Percentiles rank a stretch among this genome's conserved stretches.
Conservation (phyloP, 495 filamentous ascomycete species). For the Ascobolus immersus region DNA sequence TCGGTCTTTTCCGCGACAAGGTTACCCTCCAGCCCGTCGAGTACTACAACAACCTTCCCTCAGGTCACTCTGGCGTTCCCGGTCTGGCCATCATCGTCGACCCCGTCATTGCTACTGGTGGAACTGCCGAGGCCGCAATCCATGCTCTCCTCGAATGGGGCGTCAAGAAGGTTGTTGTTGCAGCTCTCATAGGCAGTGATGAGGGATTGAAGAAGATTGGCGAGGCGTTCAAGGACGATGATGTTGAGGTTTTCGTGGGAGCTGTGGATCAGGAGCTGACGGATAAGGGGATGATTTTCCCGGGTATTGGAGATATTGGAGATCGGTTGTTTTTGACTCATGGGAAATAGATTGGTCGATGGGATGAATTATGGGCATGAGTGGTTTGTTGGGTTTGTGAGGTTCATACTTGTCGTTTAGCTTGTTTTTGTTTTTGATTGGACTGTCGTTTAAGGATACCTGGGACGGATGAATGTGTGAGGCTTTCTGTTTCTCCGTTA, state of each 20-base stretch:
- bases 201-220: constrained; percentile 42
- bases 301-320: constrained; percentile 45
- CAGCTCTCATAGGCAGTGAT: constrained; percentile 47
- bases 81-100: constrained; percentile 64
- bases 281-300: constrained; percentile 66
- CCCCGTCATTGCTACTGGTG: constrained; percentile 81
- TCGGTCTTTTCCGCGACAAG: constrained; percentile 77
- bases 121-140: constrained; percentile 70
- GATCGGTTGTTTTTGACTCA: constrained; percentile 81
- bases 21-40: constrained; percentile 69
- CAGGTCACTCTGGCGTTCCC: constrained; percentile 20
- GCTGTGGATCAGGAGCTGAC: constrained; percentile 49
- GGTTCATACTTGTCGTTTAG: no score
- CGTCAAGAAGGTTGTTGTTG: constrained; percentile 47
- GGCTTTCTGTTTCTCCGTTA: no score
- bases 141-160: constrained; percentile 80
- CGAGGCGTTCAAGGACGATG: constrained; percentile 38
- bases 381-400: no score
- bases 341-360: constrained; percentile 43
- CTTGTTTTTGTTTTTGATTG: no score
- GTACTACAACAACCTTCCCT: constrained; percentile 92
- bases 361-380: no score
- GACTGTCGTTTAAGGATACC: no score
- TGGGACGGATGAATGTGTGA: no score
- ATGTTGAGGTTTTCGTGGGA: constrained; percentile 58